Conservation (phyloP, 371 early-diverging fungal genomes). For the Thermomucor indicae-seudaticae region DNA sequence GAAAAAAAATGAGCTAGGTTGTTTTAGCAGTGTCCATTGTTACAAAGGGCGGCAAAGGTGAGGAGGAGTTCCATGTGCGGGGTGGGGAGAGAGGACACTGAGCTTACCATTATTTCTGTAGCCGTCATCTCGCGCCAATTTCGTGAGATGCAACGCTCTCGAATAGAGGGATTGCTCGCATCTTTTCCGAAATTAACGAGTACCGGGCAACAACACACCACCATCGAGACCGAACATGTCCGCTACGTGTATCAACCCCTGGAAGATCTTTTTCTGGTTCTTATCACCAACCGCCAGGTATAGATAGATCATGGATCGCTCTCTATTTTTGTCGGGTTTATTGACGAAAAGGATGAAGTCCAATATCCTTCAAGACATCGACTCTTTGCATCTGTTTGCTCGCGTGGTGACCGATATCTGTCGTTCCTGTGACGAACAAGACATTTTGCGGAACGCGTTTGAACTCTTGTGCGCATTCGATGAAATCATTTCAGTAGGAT, state of each 20-base stretch:
- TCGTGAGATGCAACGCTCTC: slow-evolving; percentile 93
- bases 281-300: slow-evolving; percentile 78
- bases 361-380: slow-evolving; percentile 91
- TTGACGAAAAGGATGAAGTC: slow-evolving; percentile 29
- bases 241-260: slow-evolving; percentile 97
- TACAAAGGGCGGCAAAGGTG: slow-evolving; percentile 95
- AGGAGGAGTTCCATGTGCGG: too few species aligned
- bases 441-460: slow-evolving; percentile 78
- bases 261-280: slow-evolving; percentile 89
- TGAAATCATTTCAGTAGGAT: slow-evolving; percentile 91
- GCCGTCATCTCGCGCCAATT: slow-evolving; percentile 96
- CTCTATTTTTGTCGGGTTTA: too few species aligned
- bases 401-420: slow-evolving; percentile 90
- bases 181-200: slow-evolving; percentile 95
- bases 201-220: slow-evolving; percentile 92
- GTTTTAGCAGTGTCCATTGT: slow-evolving; percentile 88
- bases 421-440: slow-evolving; percentile 75
- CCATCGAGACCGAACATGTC: slow-evolving; percentile 93
- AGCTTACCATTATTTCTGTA: slow-evolving; percentile 18
- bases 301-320: not conserved
- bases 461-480: slow-evolving; percentile 93
- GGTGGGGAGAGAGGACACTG: too few species aligned
- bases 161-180: slow-evolving; percentile 93
- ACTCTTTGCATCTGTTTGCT: slow-evolving; percentile 90
- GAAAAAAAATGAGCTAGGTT: too few species aligned